Evolutionary conservation across 257 asterid species (phyloP).

Genomic region (Solanum phureja): DNA sequence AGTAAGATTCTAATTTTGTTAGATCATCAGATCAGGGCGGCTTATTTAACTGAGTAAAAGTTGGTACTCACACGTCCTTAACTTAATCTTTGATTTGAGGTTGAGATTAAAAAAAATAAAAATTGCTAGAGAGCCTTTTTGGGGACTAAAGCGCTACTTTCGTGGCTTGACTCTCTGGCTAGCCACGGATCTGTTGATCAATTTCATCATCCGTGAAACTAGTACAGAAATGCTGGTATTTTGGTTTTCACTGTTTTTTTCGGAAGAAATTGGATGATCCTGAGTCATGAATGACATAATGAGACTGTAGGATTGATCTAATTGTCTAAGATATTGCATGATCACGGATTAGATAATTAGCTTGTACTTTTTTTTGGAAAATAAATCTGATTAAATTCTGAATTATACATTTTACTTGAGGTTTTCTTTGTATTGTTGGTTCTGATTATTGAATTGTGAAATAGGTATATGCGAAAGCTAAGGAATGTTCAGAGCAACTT

Average conservation of each 20-base stretch:
- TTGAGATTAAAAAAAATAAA: neutral
- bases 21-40: neutral
- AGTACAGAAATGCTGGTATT: neutral
- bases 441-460: neutral
- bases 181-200: neutral
- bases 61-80: neutral
- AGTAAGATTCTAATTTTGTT: neutral
- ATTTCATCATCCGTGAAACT: neutral
- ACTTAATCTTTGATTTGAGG: neutral
- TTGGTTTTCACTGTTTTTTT: neutral
- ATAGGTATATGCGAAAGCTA: conserved; percentile 94
- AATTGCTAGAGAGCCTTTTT: neutral
- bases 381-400: neutral
- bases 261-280: neutral
- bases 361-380: neutral
- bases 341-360: neutral
- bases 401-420: neutral
- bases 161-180: neutral
- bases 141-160: neutral
- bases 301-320: neutral
- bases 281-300: neutral
- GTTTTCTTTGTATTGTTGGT: neutral
- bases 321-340: neutral
- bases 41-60: neutral
- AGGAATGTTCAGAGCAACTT: conserved; percentile 58